A percentile compares a stretch with the other conserved stretches of the same genome.
Conservation (phyloP, 2,329 filamentous ascomycete species). For the Fusarium begoniae region DNA sequence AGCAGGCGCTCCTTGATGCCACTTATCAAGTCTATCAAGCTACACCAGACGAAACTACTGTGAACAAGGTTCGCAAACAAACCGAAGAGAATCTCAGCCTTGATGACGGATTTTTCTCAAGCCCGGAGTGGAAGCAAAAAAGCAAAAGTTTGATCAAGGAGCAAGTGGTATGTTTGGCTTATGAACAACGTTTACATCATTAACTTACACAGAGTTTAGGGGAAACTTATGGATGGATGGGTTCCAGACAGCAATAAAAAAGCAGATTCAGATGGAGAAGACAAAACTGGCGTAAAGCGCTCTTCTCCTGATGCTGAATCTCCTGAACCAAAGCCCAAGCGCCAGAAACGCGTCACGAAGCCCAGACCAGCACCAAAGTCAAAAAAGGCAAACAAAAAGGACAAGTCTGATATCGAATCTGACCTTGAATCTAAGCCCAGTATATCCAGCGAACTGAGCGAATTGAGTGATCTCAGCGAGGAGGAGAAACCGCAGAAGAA, state of each 20-base stretch:
- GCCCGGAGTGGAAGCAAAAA: constrained; percentile 63
- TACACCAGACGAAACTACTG: constrained; percentile 59
- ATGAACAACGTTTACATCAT: not conserved
- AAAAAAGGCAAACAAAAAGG: constrained; percentile 41
- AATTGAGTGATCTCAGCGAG: constrained; percentile 36
- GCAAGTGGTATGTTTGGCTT: constrained; percentile 57
- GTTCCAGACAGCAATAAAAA: constrained; percentile 40
- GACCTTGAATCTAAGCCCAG: constrained; percentile 34
- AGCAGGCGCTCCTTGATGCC: constrained; percentile 57
- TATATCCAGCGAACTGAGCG: constrained; percentile 38
- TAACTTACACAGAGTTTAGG: constrained; percentile 36
- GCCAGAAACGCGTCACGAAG: constrained; percentile 50
- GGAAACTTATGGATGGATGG: constrained; percentile 51
- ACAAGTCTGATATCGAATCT: constrained; percentile 31
- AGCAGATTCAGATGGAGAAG: constrained; percentile 40
- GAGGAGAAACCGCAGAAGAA: constrained; percentile 40
- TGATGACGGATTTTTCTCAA: constrained; percentile 60
- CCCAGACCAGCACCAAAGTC: constrained; percentile 40
- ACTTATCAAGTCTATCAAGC: constrained; percentile 57
- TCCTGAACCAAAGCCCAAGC: constrained; percentile 52
- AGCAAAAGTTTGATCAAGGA: constrained; percentile 67
- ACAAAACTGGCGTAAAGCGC: constrained; percentile 46
- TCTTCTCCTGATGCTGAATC: constrained; percentile 47
- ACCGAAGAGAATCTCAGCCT: constrained; percentile 60
- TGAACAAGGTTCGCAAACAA: constrained; percentile 65